Conservation (phyloP, 805 yeast species). For the Wickerhamomyces bovis region DNA sequence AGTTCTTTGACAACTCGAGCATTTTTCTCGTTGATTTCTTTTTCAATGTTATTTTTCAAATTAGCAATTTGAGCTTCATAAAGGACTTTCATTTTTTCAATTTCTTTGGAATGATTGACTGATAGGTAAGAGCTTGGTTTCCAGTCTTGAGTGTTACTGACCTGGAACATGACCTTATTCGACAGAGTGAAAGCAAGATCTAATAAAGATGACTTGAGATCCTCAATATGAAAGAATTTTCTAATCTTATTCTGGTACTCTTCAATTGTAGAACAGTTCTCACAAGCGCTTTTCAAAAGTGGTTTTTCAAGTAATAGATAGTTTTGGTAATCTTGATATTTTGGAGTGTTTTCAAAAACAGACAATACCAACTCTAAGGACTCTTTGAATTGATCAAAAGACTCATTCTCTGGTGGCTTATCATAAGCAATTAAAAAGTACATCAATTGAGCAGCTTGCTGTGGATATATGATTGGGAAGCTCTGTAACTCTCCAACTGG, state of each 20-base stretch:
- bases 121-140: constrained; percentile 5
- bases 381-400: constrained; percentile 3
- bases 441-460: constrained; percentile 9
- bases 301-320: constrained; percentile 3
- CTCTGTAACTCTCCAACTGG: neutral
- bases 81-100: neutral
- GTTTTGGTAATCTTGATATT: constrained; percentile 1
- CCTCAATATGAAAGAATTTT: neutral
- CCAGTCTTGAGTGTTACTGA: constrained; percentile 1
- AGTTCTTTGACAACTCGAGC: neutral
- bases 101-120: constrained; percentile 3
- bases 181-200: constrained; percentile 5
- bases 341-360: neutral
- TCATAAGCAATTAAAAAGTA: constrained; percentile 8
- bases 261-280: neutral
- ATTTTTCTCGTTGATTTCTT: neutral
- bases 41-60: constrained; percentile 1
- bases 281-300: neutral
- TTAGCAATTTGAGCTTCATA: constrained; percentile 1
- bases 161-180: constrained; percentile 3
- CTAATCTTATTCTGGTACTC: constrained; percentile 2
- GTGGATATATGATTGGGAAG: constrained; percentile 9
- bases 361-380: neutral
- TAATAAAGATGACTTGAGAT: constrained; percentile 3
- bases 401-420: neutral